Evolutionary conservation across 139 green algal species (phyloP).

Genomic region (Ettlia oleoabundans): DNA sequence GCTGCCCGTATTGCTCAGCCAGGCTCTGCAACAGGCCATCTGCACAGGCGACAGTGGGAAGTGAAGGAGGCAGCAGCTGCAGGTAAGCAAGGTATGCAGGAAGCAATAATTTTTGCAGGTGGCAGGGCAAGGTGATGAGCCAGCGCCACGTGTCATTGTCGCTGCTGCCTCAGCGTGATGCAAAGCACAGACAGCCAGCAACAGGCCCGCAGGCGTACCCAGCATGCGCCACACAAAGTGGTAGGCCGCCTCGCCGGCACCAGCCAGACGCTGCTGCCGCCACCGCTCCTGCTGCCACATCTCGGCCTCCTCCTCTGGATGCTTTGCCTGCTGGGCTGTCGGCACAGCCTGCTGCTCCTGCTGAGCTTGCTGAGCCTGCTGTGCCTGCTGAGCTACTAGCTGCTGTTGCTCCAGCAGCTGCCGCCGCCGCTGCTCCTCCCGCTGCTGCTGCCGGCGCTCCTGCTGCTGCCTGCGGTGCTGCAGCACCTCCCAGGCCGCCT

Average conservation of each 20-base stretch:
- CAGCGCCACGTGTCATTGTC: too few species aligned
- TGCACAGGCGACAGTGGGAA: neutral
- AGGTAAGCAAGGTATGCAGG: too few species aligned
- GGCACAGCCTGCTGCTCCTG: neutral
- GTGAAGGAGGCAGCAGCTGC: too few species aligned
- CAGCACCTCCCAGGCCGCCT: constrained; percentile 9
- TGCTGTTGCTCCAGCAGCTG: constrained; percentile 7
- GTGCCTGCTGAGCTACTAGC: neutral
- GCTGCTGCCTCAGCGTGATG: too few species aligned
- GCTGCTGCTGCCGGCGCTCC: constrained; percentile 20
- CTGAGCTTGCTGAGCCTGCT: neutral
- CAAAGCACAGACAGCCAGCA: neutral
- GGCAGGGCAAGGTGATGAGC: too few species aligned
- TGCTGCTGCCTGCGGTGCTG: constrained; percentile 6
- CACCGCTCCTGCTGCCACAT: neutral
- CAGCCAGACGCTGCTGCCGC: neutral
- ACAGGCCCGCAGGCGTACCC: neutral
- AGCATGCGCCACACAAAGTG: constrained; percentile 18
- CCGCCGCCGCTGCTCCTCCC: neutral
- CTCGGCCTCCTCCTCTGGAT: neutral
- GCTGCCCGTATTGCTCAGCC: neutral
- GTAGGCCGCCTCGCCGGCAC: constrained; percentile 3
- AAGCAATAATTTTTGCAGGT: too few species aligned
- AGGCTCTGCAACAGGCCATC: neutral
- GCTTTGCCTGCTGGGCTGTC: neutral